Evolutionary conservation across 306 rosid species (phyloP), one percentile per base, ranked within the genome.

Genomic region (Sicyos edulis): DNA sequence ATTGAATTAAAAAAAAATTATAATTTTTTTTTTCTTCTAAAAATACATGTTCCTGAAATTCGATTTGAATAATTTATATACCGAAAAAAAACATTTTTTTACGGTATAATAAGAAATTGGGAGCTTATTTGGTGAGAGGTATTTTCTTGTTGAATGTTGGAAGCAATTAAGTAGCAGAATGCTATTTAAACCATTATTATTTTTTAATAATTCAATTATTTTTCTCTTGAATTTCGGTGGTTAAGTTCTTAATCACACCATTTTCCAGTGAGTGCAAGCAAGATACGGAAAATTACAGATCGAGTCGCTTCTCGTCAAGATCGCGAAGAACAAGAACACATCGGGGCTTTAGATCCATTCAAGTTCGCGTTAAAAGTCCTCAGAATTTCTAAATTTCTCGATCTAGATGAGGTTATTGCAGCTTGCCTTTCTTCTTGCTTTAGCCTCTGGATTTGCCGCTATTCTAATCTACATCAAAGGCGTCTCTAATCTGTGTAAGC

Each of bases 391-490:
- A 24, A 37, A 56, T 34, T 51, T 21, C 26, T 54, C 42, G 47
- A 53, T 71, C 55, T 63, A 64, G 74, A 83, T 82, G 90, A 83
- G 75, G 85, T 81, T 84, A 53, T 76, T 82, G 77, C 83, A 61
- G 72, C 60, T 83, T 45, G 80, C 70, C 4, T 86, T 86, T 21
- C 20, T 80, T 10, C 61, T 82, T 49, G 79, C 86, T 67, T 63
- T 84, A 73, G 83, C 79, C 13, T 86, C 83, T 63, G 90, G 90
- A 7, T 72, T 82, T 37, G 74, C 77, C n/a, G 88, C 83, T 64
- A 78, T 86, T 57, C 56, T 80, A 80, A 76, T 86, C 80, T 86
- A 83, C 83, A 78, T 86, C 70, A 77, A 72, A 21, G 86, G 85
- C 17, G 82, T 86, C 66, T 73, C 88, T 32, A 71, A 70, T 60